Evolutionary conservation across 495 filamentous ascomycete genomes (phyloP), one percentile per base, ranked within the genome.

Genomic region (Tuber borchii): DNA sequence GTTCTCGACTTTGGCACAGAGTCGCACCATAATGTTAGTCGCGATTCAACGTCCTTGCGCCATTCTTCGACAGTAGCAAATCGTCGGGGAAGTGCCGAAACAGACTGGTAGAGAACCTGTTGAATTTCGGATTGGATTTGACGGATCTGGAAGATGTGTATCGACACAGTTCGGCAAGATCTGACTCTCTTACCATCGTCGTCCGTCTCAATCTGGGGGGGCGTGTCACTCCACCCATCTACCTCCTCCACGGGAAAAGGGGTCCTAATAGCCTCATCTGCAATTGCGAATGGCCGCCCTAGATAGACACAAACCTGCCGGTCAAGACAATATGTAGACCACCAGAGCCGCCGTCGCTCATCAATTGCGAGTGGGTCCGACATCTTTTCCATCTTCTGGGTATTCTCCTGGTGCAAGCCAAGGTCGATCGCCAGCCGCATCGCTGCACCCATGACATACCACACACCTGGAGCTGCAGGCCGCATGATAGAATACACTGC

Each of bases 311-410:
- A 86, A 37, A 88, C 85, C 51, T 88, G 83, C 12, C 87, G 86
- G 72, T 88, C 87, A 17, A 88, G 79, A 12, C 86, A 87, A 73
- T 88, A 88, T 1, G 87, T 82, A 77, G 86, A 87, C 87, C 87
- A 88, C 71, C 87, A 88, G 0, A 86, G 84, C 10, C 87, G 84
- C 68, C 87, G 87, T 12, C 86, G 80, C 83, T 87, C 86, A 72
- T 88, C 87, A 34, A 87, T 82, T 48, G 85, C 84, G 1, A 82
- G 77, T 46, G 85, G 70, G 65, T 79, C 86, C 16, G 79, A 71
- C 42, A 82, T 82, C 68, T 56, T 77, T 71, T 79, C 81, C n/a
- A 75, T 74, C 22, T 79, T 80, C 5, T 44, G 46, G 0, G 85
- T 78, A 31, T 86, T 84, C 34, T 83, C 82, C 65, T 87, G 86